phyloP scores from a whole-genome alignment of 345 rosid species.

The Turnera subulata region DNA sequence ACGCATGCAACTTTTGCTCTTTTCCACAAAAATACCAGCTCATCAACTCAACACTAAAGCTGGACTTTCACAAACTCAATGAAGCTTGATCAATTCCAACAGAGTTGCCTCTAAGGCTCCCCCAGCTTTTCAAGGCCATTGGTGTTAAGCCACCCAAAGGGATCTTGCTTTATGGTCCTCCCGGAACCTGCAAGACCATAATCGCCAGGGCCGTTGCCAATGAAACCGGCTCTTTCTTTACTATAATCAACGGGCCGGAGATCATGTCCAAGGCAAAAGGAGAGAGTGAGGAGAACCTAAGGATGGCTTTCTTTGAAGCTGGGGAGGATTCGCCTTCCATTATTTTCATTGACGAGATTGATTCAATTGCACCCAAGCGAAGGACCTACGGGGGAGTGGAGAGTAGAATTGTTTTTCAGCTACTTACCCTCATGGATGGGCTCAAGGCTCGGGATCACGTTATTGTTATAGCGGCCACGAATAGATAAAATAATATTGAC shows the following conservation, averaged over 20 bases:
- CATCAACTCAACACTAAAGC: too few relatives aligned
- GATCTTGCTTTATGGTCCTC: conserved; percentile 49
- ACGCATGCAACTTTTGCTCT: too few relatives aligned
- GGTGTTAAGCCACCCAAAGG: conserved; percentile 77
- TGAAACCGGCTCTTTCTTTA: conserved; percentile 71
- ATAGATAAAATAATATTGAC: conserved; percentile 43
- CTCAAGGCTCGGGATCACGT: conserved; percentile 46
- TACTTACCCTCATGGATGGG: conserved; percentile 52
- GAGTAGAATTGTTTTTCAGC: conserved; percentile 59
- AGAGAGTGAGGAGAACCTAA: conserved; percentile 66
- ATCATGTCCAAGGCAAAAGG: conserved; percentile 75
- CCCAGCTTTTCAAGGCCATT: conserved; percentile 64
- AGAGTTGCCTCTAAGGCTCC: conserved; percentile 64
- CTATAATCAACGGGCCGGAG: conserved; percentile 65
- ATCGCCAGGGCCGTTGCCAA: conserved; percentile 70
- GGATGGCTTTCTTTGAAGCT: conserved; percentile 72
- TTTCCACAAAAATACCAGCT: too few relatives aligned
- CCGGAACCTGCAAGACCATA: conserved; percentile 41
- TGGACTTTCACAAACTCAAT: too few relatives aligned
- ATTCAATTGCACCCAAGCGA: conserved; percentile 67
- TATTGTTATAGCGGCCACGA: conserved; percentile 47
- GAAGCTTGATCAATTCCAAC: too few relatives aligned
- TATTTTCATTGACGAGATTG: conserved; percentile 63
- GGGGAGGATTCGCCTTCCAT: conserved; percentile 58
- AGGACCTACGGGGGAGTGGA: conserved; percentile 69